Conservation (phyloP, 495 filamentous ascomycete species). For the Tuber borchii region DNA sequence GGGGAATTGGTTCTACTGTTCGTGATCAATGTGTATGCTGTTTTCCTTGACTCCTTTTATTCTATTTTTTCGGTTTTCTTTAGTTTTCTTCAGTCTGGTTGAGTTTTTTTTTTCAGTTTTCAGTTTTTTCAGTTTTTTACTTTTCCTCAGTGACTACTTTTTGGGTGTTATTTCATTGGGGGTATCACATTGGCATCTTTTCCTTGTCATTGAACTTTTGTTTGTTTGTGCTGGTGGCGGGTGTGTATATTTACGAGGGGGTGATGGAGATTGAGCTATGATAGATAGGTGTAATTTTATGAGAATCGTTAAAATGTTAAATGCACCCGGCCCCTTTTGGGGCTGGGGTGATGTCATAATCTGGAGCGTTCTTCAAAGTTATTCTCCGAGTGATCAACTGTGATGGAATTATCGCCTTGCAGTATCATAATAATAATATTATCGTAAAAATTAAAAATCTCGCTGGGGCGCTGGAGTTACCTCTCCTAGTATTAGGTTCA, state of each 20-base stretch:
- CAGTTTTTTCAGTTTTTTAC: no score
- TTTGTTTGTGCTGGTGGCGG: not conserved
- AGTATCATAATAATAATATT: no score
- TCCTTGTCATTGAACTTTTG: not conserved
- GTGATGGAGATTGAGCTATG: not conserved
- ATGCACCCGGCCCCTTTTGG: not conserved
- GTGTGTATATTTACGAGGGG: not conserved
- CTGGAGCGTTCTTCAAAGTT: no score
- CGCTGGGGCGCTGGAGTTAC: no score
- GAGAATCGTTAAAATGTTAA: not conserved
- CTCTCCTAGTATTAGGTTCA: no score
- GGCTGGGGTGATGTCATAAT: no score
- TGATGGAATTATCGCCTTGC: no score
- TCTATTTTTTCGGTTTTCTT: not conserved
- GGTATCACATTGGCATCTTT: not conserved
- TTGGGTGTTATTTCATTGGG: not conserved
- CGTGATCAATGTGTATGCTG: not conserved
- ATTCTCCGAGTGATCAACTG: no score
- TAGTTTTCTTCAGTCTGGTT: not conserved
- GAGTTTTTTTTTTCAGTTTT: no score
- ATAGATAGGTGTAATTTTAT: slow-evolving; percentile 1
- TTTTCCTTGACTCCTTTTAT: not conserved
- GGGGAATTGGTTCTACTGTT: not conserved
- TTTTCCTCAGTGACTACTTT: not conserved
- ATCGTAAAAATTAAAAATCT: no score